These are phyloP conservation scores for Pichia inconspicua DNA, from an alignment of 1,139 yeast genomes.

Conservation along the genomic window DNA sequence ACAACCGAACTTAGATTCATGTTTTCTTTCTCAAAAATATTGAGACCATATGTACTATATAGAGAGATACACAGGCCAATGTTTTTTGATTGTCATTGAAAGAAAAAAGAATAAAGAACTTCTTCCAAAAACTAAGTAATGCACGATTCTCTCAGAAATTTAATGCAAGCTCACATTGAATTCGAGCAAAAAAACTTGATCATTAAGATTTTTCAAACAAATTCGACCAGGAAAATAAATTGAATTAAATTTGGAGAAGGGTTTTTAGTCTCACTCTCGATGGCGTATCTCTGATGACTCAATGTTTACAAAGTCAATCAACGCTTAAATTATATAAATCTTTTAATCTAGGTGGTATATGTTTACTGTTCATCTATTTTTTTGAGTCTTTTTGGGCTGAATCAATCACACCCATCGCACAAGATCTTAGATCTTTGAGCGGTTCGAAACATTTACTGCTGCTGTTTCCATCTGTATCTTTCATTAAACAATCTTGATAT, in stretches of 20 bases:
- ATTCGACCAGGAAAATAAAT: too few relatives aligned
- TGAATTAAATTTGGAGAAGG: too few relatives aligned
- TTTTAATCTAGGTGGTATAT: too few relatives aligned
- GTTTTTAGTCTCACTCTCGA: too few relatives aligned
- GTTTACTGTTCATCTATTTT: neutral
- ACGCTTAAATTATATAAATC: too few relatives aligned
- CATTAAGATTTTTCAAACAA: too few relatives aligned
- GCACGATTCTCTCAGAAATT: too few relatives aligned
- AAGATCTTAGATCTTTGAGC: constrained; percentile 19
- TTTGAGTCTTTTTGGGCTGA: constrained; percentile 2
- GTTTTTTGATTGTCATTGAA: constrained; percentile 11
- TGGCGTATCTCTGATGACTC: too few relatives aligned
- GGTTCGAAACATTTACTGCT: constrained; percentile 21
- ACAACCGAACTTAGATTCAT: constrained; percentile 13
- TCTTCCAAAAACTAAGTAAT: too few relatives aligned
- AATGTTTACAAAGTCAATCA: too few relatives aligned
- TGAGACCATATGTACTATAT: constrained; percentile 20
- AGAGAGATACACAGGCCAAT: constrained; percentile 10
- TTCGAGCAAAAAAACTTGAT: too few relatives aligned
- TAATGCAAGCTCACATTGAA: too few relatives aligned
- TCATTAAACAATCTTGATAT: constrained; percentile 51
- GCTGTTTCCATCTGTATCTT: constrained; percentile 16
- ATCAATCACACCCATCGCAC: constrained; percentile 17
- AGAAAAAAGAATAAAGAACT: neutral
- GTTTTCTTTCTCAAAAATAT: constrained; percentile 22